phyloP scores from a whole-genome alignment of 2,329 filamentous ascomycete species.

The Penicillium sp. region DNA sequence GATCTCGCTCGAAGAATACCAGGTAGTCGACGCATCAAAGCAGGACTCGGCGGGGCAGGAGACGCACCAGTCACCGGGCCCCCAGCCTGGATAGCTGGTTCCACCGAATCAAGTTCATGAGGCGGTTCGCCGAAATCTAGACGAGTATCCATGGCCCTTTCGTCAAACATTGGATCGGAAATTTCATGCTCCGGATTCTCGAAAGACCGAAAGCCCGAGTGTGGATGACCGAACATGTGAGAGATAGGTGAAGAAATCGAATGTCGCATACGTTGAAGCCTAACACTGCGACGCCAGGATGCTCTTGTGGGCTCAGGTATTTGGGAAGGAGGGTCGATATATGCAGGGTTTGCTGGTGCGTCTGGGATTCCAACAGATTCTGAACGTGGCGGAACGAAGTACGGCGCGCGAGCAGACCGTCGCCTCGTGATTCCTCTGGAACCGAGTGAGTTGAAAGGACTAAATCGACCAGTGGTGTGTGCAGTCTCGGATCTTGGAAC shows the following conservation, averaged over 20 bases:
- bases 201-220: slow-evolving; percentile 25
- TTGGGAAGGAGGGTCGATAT: slow-evolving; percentile 29
- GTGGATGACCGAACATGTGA: slow-evolving; percentile 44
- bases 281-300: slow-evolving; percentile 42
- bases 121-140: slow-evolving; percentile 42
- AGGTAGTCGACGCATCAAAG: slow-evolving; percentile 41
- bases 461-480: slow-evolving; percentile 39
- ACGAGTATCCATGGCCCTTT: slow-evolving; percentile 39
- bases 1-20: slow-evolving; percentile 53
- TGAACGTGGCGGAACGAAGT: slow-evolving; percentile 38
- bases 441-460: slow-evolving; percentile 41
- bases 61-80: slow-evolving; percentile 29
- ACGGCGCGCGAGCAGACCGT: slow-evolving; percentile 41
- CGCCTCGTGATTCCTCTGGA: slow-evolving; percentile 42
- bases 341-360: slow-evolving; percentile 26
- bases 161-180: slow-evolving; percentile 25
- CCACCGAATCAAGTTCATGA: slow-evolving; percentile 45
- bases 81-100: slow-evolving; percentile 37
- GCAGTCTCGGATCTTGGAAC: slow-evolving; percentile 35
- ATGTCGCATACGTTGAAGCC: slow-evolving; percentile 45
- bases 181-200: slow-evolving; percentile 32
- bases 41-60: slow-evolving; percentile 29
- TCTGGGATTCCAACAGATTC: slow-evolving; percentile 36
- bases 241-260: slow-evolving; percentile 46
- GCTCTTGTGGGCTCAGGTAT: slow-evolving; percentile 31